Conservation (phyloP, 2,329 filamentous ascomycete genomes). For the Cercospora citrullina region DNA sequence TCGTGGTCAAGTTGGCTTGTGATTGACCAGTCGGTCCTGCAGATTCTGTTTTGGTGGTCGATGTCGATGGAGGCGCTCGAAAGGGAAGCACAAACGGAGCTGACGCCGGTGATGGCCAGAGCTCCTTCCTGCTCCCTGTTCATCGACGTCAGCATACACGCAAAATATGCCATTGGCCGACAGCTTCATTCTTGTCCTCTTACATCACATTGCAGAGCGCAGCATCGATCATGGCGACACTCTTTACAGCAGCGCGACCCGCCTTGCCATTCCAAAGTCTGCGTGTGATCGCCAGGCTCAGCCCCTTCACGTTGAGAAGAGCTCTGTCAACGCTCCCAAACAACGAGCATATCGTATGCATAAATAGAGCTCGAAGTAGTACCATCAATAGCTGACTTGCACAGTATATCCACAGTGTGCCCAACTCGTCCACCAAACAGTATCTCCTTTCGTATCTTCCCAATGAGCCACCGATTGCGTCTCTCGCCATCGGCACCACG, state of each 20-base stretch:
- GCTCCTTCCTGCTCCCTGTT: background rate
- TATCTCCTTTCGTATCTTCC: constrained; percentile 59
- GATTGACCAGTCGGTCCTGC: background rate
- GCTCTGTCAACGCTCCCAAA: constrained; percentile 45
- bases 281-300: constrained; percentile 23
- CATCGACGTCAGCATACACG: constrained; percentile 10
- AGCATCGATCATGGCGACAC: constrained; percentile 2
- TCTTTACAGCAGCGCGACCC: background rate
- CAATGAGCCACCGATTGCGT: constrained; percentile 53
- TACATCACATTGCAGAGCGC: background rate
- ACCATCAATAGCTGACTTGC: background rate
- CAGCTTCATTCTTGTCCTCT: background rate
- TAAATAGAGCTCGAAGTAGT: constrained; percentile 12
- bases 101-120: constrained; percentile 1
- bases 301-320: constrained; percentile 29
- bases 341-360: constrained; percentile 44
- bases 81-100: background rate
- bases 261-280: constrained; percentile 1
- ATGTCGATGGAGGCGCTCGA: background rate
- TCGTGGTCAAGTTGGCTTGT: background rate
- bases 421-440: constrained; percentile 38
- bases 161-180: background rate
- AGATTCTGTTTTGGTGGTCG: background rate
- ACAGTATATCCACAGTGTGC: constrained; percentile 51
- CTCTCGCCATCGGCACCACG: constrained; percentile 58